Base-by-base conservation (phyloP, 1,139 yeast genomes). In the Taphrina betulina region DNA sequence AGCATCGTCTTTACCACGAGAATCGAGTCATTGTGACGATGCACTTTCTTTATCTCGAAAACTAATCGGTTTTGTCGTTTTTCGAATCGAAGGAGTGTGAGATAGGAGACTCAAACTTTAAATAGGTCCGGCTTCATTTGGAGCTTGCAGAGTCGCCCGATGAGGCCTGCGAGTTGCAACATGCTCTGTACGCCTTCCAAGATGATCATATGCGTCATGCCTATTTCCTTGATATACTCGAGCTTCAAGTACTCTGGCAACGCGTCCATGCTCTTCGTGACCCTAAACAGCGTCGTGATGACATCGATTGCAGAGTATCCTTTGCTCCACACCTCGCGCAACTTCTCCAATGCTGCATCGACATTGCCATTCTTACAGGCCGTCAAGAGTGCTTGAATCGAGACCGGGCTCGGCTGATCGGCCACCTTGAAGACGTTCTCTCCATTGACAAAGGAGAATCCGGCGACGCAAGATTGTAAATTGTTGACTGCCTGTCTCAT, bases 401-500 rank as follows among this genome's bases (percentile, higher is more conserved):
- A 82, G 48, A 89, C 72, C 0, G 98, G 98, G 69, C 92, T 97
- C 1, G 99, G 99, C 57, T 90, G 87, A 69, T 92, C 99, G 2
- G 92, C 98, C 60, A 92, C 87, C 68, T 86, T 88, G 74, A 89
- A 92, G 19, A 92, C 98, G 66, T 90, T 92, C 38, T 86, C 86
- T 53, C 89, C 92, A 65, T 82, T 85, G 14, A 92, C 96, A 61
- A 86, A 78, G 1, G 87, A 92, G 71, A 90, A 90, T 1, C 98
- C 98, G 1, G 96, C 89, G 26, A 83, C 94, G 0, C 97, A 89
- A 67, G 95, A 83, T 67, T 92, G 98, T 58, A 92, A 69, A 69
- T 92, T 92, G 67, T 94, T 94, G 53, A 94, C 79, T 0, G 98
- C 98, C 69, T 92, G 98, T 71, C 99, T 80, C 98, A 94, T 92